Evolutionary conservation across 1,284 basidiomycete species (phyloP).

Genomic region (Naganishia sp.): DNA sequence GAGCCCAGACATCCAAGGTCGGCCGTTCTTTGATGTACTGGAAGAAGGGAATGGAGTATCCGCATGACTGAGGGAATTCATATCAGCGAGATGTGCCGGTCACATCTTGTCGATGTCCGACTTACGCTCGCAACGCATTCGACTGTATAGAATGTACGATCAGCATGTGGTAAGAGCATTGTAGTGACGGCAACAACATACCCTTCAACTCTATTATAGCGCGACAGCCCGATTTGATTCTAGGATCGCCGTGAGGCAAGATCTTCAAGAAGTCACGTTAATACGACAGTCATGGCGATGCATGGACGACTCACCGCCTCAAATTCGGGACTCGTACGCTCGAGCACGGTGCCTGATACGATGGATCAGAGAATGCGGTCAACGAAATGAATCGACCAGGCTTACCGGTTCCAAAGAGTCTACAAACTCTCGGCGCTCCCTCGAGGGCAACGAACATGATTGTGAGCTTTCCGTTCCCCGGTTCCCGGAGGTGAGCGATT

Average conservation of each 20-base stretch:
- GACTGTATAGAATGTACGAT: not conserved
- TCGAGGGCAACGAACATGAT: conserved; percentile 36
- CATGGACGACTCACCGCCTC: conserved; percentile 15
- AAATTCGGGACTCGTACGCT: conserved; percentile 25
- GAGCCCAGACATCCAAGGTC: conserved; percentile 33
- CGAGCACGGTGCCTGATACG: conserved; percentile 23
- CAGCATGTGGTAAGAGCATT: not conserved
- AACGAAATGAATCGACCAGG: not conserved
- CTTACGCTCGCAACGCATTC: conserved; percentile 20
- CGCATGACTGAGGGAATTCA: conserved; percentile 20
- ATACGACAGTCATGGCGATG: not conserved
- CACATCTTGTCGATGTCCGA: not conserved
- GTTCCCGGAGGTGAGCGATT: conserved; percentile 35
- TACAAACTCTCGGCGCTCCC: conserved; percentile 34
- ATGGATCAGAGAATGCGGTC: not conserved
- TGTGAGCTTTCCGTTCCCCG: conserved; percentile 33
- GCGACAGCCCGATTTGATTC: conserved; percentile 33
- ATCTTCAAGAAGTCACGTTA: not conserved
- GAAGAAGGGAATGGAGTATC: conserved; percentile 35
- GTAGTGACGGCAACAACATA: not conserved
- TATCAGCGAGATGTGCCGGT: not conserved
- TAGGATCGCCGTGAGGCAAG: conserved; percentile 30
- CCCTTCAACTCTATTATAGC: conserved; percentile 33
- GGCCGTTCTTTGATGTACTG: conserved; percentile 33
- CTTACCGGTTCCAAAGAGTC: conserved; percentile 35